Conservation (phyloP, 2,329 filamentous ascomycete genomes). For the Fonsecaea pugnacius region DNA sequence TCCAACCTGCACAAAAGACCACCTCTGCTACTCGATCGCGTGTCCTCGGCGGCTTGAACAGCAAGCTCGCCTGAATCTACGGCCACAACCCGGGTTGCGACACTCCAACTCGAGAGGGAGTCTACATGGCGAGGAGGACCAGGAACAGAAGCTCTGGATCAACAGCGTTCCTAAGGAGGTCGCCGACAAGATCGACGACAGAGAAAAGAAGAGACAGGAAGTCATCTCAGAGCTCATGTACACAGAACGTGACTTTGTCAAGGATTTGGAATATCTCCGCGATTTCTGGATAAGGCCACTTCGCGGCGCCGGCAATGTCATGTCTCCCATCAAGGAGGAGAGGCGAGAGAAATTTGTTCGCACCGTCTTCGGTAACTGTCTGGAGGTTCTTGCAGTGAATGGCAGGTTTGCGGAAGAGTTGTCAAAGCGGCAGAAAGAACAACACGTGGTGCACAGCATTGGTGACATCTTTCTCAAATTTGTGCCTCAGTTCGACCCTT, state of each 20-base stretch:
- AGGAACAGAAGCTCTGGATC: constrained; percentile 99
- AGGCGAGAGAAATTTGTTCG: constrained; percentile 88
- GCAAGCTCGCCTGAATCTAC: constrained; percentile 89
- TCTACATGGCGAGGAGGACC: constrained; percentile 83
- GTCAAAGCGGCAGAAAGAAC: constrained; percentile 86
- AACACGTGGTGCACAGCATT: constrained; percentile 83
- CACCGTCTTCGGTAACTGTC: constrained; percentile 93
- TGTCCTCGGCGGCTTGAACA: constrained; percentile 93
- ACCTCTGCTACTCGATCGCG: constrained; percentile 96
- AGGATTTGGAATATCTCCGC: constrained; percentile 94
- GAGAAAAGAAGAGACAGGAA: constrained; percentile 96
- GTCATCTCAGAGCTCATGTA: constrained; percentile 99
- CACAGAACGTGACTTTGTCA: constrained; percentile 97
- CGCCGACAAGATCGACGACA: constrained; percentile 84
- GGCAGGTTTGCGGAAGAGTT: constrained; percentile 84
- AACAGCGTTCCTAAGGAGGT: constrained; percentile 96
- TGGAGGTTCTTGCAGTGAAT: constrained; percentile 93
- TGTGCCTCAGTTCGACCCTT: constrained; percentile 90
- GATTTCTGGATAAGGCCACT: constrained; percentile 99
- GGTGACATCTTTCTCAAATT: constrained; percentile 94
- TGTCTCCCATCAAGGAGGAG: constrained; percentile 84
- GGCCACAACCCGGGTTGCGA: constrained; percentile 85
- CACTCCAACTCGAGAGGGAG: constrained; percentile 70
- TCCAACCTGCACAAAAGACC: constrained; percentile 92
- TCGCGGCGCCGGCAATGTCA: constrained; percentile 66